Conservation (phyloP, 2,329 filamentous ascomycete genomes). For the Parascedosporium putredinis region DNA sequence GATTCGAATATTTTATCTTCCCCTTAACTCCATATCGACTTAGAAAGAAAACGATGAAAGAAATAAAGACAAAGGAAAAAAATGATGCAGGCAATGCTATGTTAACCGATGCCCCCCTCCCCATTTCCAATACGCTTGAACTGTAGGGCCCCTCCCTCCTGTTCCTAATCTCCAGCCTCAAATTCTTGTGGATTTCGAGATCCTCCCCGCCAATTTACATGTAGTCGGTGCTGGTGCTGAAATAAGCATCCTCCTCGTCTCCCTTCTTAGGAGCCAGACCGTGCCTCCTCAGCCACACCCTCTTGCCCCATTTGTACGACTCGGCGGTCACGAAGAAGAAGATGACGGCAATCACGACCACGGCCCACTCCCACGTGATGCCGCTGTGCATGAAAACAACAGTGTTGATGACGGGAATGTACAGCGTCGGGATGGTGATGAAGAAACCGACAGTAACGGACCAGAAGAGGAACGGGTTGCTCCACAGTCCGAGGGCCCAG, state of each 20-base stretch:
- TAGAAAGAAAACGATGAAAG: no score
- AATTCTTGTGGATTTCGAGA: no score
- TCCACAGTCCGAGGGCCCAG: slow-evolving; percentile 46
- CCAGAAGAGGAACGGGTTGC: slow-evolving; percentile 43
- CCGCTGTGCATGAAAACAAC: slow-evolving; percentile 55
- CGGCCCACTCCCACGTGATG: slow-evolving; percentile 60
- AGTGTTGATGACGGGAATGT: slow-evolving; percentile 58
- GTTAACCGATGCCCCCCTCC: no score
- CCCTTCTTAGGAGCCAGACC: slow-evolving; percentile 14
- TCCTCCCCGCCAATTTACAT: background rate
- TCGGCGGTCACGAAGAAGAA: slow-evolving; percentile 58
- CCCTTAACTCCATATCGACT: no score
- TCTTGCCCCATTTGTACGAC: slow-evolving; percentile 57
- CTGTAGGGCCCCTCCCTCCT: no score
- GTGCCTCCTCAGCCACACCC: slow-evolving; percentile 35
- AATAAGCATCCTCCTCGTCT: slow-evolving; percentile 8
- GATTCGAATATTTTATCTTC: no score
- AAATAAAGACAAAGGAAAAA: no score
- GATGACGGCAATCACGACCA: slow-evolving; percentile 49
- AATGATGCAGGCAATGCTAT: no score
- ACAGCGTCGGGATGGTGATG: slow-evolving; percentile 49
- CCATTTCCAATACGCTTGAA: no score
- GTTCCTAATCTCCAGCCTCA: no score
- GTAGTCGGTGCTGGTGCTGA: background rate
- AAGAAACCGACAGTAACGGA: slow-evolving; percentile 41